Base-by-base conservation (phyloP, 139 green algal species). In the Coccomyxa sp. region DNA sequence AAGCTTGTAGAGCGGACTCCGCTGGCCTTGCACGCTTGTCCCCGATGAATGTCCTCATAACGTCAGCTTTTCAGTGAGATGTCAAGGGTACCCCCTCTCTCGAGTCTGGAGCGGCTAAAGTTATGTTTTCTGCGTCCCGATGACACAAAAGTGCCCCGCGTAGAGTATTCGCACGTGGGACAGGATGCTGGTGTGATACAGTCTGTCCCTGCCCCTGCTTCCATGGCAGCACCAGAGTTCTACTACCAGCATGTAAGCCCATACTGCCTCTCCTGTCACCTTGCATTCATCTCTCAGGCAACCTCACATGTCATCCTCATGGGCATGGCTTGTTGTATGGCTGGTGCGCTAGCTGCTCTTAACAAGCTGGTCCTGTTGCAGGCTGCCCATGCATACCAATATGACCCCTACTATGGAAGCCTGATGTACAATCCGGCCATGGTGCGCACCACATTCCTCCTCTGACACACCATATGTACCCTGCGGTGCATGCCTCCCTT, bases 371-470 rank as follows among this genome's bases (percentile, higher is more conserved):
- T 31, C 50, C 2, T 10, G 4, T 64, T 64, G 27, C n/a, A 36
- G 31, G n/a, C 24, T 33, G 64, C 29, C 24, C 24, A 33, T 10
- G 24, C 64, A 37, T 72, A 72, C 7, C n/a, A 34, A 10, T 72
- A 72, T 33, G 64, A 72, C 5, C 29, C 64, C 24, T 72, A 72
- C 64, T 72, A 72, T 33, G 64, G 64, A 22, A 72, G 29, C 64
- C 29, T 72, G 29, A 72, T 72, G 64, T 72, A 72, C n/a, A 36
- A 72, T 10, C 64, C 31, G 64, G 24, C 64, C 29, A n/a, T 72
- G 64, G 64, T 72, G n/a, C 18, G 64, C 18, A 3, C 64, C 27
- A 72, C 7, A 5, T 37, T 36, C 64, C 64, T 27, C 18, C 7
- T n/a, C 27, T 36, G 2, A 36, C 10, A 40, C 27, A 22, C 31